Base-by-base conservation (phyloP, 345 rosid species). In the Rhodamnia rubescens region DNA sequence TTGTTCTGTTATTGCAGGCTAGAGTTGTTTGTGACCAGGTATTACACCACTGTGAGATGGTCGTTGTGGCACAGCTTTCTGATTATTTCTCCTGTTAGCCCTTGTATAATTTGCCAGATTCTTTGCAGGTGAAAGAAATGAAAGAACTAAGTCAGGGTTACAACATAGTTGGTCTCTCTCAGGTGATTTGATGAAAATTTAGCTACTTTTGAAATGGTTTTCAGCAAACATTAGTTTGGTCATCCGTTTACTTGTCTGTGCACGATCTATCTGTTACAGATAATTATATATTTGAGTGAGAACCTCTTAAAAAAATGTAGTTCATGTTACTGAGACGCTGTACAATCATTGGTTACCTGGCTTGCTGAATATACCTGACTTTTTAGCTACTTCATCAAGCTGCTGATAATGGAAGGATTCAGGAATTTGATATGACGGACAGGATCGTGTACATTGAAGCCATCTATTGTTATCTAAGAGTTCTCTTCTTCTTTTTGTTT, bases 101-200 rank as follows among this genome's bases (percentile, higher is more conserved):
- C 58, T 54, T 29, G 9, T 22, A 56, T 85, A 5, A 55, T 83
- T 84, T 81, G 85, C 20, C 85, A 51, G 83, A 58, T 57, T 61
- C 82, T 83, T 42, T 84, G 36, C 86, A 93, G 96, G 95, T 97
- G 91, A 95, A 93, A 89, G 64, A 91, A 88, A 95, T 95, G 95
- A 84, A 93, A 91, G 96, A 92, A 89, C 88, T 97, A 88, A 92
- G 93, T 53, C 85, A 91, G 83, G 99, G 99, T 61, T 94, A 92
- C 91, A 94, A 92, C 90, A 90, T 97, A 29, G 98, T 97, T 90
- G 99, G 97, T 81, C 95, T 93, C 85, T 97, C 98, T 81, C 99
- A 95, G 97, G 99, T 93, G 82, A 86, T 69, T 84, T 87, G n/a
- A 32, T 61, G 14, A 36, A 32, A 69, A 69, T 18, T 69, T 69